Evolutionary conservation across 2,329 filamentous ascomycete species (phyloP).

Genomic region (Aspergillus terreus): DNA sequence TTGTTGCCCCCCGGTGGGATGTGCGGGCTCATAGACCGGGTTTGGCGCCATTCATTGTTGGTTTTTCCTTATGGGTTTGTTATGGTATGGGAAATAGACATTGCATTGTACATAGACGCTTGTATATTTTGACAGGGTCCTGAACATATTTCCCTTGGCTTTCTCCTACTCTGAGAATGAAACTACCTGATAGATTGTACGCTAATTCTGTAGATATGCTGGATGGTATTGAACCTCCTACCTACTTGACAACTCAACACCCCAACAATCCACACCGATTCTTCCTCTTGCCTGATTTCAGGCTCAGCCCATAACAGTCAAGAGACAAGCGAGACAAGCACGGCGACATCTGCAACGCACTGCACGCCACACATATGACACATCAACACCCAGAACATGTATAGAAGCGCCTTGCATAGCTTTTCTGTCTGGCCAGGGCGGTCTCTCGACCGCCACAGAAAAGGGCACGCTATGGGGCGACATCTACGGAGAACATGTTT

Average conservation of each 20-base stretch:
- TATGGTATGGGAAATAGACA: not conserved
- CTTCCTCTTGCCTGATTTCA: too few species aligned
- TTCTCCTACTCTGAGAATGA: too few species aligned
- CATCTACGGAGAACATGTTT: too few species aligned
- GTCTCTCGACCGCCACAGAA: not conserved
- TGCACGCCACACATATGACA: not conserved
- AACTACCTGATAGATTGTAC: too few species aligned
- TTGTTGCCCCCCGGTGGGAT: not conserved
- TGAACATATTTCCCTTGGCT: not conserved
- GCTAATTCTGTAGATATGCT: too few species aligned
- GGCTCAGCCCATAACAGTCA: not conserved
- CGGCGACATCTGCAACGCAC: not conserved
- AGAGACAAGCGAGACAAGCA: not conserved
- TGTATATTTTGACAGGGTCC: not conserved
- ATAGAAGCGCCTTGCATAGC: not conserved
- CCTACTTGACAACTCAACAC: too few species aligned
- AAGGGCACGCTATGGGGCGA: too few species aligned
- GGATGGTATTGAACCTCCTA: too few species aligned
- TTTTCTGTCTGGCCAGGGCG: not conserved
- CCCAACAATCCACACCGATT: too few species aligned
- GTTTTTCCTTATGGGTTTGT: not conserved
- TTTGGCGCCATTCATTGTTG: not conserved
- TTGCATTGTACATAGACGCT: constrained; percentile 4
- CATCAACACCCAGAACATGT: not conserved
- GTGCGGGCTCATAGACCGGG: not conserved